Percentiles rank a stretch among this genome's conserved stretches.
Evolutionary conservation across 805 yeast genomes (phyloP).

Genomic region (Candida stauntonica): DNA sequence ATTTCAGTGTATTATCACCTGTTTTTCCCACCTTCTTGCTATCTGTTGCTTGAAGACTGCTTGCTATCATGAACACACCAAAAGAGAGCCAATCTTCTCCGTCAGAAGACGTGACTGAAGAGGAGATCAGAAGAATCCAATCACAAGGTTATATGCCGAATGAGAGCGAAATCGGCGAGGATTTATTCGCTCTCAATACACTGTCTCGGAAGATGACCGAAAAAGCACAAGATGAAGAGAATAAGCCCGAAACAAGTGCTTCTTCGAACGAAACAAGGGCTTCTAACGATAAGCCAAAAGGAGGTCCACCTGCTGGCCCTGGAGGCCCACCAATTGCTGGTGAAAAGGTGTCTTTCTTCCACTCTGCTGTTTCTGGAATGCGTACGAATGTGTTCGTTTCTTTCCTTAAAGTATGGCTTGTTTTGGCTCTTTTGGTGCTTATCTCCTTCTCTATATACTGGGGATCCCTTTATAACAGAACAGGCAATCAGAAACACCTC

Average conservation of each 20-base stretch:
- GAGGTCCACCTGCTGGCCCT: constrained; percentile 2
- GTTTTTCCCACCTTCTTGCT: no score
- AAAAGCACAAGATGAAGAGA: constrained; percentile 1
- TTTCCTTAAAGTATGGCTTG: constrained; percentile 16
- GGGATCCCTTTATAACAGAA: constrained; percentile 34
- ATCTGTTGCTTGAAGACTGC: no score
- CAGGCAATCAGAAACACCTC: constrained; percentile 23
- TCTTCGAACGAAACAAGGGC: background rate
- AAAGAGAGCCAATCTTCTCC: no score
- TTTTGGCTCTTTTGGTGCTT: constrained; percentile 35
- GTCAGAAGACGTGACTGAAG: constrained; percentile 6
- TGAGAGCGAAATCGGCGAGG: constrained; percentile 2
- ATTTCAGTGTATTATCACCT: no score
- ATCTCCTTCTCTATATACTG: constrained; percentile 32
- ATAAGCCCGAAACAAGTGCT: background rate
- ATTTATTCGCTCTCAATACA: constrained; percentile 3
- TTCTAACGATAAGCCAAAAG: background rate
- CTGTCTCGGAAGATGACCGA: constrained; percentile 8
- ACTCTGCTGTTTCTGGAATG: constrained; percentile 10
- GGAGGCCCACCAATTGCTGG: constrained; percentile 6
- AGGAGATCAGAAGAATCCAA: constrained; percentile 9
- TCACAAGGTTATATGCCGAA: constrained; percentile 2
- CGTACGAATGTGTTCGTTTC: constrained; percentile 12
- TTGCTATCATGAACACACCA: no score
- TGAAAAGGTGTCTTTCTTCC: constrained; percentile 17